Evolutionary conservation across 2,329 filamentous ascomycete genomes (phyloP).

Genomic region (Pochonia chlamydosporia): DNA sequence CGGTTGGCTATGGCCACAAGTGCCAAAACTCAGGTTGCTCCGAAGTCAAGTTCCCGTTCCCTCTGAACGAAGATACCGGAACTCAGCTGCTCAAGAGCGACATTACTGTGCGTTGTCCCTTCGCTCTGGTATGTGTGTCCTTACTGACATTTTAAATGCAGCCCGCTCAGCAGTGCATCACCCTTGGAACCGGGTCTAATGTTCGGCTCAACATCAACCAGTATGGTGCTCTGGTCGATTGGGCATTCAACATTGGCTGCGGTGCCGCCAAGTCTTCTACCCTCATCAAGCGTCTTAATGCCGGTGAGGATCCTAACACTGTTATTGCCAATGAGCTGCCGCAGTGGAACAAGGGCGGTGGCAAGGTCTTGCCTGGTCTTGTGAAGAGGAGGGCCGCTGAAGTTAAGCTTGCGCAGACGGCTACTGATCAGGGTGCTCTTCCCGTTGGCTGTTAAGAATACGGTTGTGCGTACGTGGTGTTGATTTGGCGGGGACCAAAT

Average conservation of each 20-base stretch:
- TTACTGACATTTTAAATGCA: background rate
- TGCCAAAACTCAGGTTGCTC: conserved; percentile 34
- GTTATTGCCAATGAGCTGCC: conserved; percentile 36
- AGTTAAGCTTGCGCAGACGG: background rate
- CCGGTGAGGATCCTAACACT: conserved; percentile 28
- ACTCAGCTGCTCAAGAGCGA: conserved; percentile 34
- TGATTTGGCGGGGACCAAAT: too few relatives aligned
- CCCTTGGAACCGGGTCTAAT: conserved; percentile 21
- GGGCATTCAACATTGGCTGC: conserved; percentile 46
- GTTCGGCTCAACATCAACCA: conserved; percentile 37
- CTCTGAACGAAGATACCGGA: conserved; percentile 34
- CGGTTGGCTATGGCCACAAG: conserved; percentile 45
- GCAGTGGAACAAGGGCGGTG: conserved; percentile 35
- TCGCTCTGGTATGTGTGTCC: too few relatives aligned
- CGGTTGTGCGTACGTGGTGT: too few relatives aligned
- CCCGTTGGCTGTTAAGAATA: background rate
- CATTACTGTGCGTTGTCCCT: conserved; percentile 18
- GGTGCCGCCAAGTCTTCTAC: conserved; percentile 30
- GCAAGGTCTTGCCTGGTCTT: conserved; percentile 29
- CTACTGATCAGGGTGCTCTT: background rate
- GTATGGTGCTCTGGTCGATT: conserved; percentile 45
- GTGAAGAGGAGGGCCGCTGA: background rate
- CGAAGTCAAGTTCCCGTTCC: conserved; percentile 40
- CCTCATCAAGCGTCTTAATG: conserved; percentile 34
- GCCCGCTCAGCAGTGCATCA: conserved; percentile 24